Evolutionary conservation across 2,329 filamentous ascomycete species (phyloP).

Genomic region (Fusarium guadeloupense): DNA sequence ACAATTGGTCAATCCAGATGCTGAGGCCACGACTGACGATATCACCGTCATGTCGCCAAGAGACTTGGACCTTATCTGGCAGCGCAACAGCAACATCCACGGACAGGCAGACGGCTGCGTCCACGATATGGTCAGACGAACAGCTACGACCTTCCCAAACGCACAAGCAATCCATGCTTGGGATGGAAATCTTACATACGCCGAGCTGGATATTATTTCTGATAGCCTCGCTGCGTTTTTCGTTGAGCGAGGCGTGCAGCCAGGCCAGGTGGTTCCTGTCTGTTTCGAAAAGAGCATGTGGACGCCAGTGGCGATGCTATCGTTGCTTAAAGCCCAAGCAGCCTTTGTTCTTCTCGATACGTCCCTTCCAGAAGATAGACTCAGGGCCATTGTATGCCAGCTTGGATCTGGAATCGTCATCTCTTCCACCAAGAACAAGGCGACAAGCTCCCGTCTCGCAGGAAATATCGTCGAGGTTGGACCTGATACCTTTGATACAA

Average conservation of each 20-base stretch:
- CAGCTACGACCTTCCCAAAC: conserved; percentile 3
- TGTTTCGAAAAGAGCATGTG: conserved; percentile 30
- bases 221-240: conserved; percentile 9
- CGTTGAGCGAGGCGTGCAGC: not conserved
- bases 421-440: not conserved
- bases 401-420: not conserved
- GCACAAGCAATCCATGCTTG: conserved; percentile 36
- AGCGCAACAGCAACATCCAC: conserved; percentile 25
- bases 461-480: not conserved
- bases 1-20: not conserved
- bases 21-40: not conserved
- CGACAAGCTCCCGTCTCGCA: not conserved
- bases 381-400: not conserved
- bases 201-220: conserved; percentile 9
- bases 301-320: conserved; percentile 10
- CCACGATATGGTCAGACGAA: conserved; percentile 31
- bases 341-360: conserved; percentile 5
- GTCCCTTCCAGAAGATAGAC: not conserved
- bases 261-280: not conserved
- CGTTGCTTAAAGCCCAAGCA: not conserved
- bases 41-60: not conserved
- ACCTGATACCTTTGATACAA: not conserved
- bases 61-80: conserved; percentile 15
- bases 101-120: not conserved
- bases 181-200: conserved; percentile 40